Conservation (phyloP, 75 land plant genomes). For the Selaginella moellendorffii region DNA sequence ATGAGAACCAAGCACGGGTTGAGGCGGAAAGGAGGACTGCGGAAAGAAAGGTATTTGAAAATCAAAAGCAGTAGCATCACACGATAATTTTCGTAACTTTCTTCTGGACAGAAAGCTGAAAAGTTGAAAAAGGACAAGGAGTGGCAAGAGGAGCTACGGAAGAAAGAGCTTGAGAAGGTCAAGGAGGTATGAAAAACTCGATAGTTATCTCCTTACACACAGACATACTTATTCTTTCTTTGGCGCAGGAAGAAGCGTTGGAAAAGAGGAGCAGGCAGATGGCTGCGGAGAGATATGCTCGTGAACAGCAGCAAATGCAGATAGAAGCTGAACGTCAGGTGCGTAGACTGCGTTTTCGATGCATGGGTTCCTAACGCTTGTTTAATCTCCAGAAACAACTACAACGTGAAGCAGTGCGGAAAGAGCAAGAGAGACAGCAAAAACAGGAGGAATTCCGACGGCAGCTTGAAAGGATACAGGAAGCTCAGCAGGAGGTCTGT, state of each 20-base stretch:
- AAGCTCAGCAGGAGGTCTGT: slow-evolving; percentile 19
- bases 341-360: no score
- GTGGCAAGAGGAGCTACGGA: slow-evolving; percentile 18
- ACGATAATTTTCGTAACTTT: neutral
- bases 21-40: slow-evolving; percentile 15
- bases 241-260: slow-evolving; percentile 13
- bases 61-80: neutral
- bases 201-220: no score
- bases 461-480: slow-evolving; percentile 15
- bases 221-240: no score
- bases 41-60: slow-evolving; percentile 13
- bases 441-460: slow-evolving; percentile 17
- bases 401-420: slow-evolving; percentile 12
- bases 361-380: no score
- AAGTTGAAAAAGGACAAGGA: slow-evolving; percentile 16
- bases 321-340: slow-evolving; percentile 12
- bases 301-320: slow-evolving; percentile 12
- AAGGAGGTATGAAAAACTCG: slow-evolving; percentile 13
- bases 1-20: slow-evolving; percentile 12
- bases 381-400: slow-evolving; percentile 9
- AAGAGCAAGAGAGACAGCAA: slow-evolving; percentile 12
- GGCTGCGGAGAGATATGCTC: slow-evolving; percentile 12
- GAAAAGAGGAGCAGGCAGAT: slow-evolving; percentile 17
- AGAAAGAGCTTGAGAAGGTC: slow-evolving; percentile 12
- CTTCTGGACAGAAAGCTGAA: slow-evolving; percentile 12